phyloP scores from a whole-genome alignment of 2,329 filamentous ascomycete genomes.

The Chaetoscypha palmicola region DNA sequence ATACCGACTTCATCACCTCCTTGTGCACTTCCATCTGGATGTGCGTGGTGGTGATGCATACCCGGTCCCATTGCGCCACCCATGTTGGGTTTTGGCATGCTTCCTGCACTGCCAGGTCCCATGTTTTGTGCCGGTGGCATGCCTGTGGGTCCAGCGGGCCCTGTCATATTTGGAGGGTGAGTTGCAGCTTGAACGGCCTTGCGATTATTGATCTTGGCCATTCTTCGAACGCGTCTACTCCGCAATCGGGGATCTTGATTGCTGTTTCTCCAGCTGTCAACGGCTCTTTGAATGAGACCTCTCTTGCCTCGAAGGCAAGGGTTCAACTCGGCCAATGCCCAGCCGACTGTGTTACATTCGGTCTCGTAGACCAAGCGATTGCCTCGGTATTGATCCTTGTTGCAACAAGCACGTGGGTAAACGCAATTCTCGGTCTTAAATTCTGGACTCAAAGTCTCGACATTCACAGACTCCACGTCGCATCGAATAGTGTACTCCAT shows the following conservation, averaged over 20 bases:
- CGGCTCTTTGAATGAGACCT: constrained; percentile 90
- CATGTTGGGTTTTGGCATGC: constrained; percentile 61
- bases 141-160: constrained; percentile 57
- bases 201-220: constrained; percentile 91
- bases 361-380: constrained; percentile 96
- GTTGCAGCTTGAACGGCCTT: constrained; percentile 59
- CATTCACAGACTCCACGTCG: constrained; percentile 93
- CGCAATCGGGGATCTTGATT: constrained; percentile 90
- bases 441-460: constrained; percentile 73
- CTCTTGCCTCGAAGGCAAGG: constrained; percentile 85
- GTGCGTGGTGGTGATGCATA: constrained; percentile 66
- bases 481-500: constrained; percentile 99
- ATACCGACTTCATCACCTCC: constrained; percentile 87
- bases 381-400: constrained; percentile 92
- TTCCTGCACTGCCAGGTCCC: constrained; percentile 43
- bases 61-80: constrained; percentile 57
- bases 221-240: constrained; percentile 83
- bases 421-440: constrained; percentile 99
- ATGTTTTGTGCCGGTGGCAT: constrained; percentile 59
- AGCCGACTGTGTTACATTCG: constrained; percentile 99
- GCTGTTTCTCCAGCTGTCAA: constrained; percentile 98
- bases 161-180: constrained; percentile 55
- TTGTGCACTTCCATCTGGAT: constrained; percentile 59
- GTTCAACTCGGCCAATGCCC: constrained; percentile 92
- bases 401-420: constrained; percentile 89